phyloP scores from a whole-genome alignment of 306 rosid genomes.

The Malus orientalis region DNA sequence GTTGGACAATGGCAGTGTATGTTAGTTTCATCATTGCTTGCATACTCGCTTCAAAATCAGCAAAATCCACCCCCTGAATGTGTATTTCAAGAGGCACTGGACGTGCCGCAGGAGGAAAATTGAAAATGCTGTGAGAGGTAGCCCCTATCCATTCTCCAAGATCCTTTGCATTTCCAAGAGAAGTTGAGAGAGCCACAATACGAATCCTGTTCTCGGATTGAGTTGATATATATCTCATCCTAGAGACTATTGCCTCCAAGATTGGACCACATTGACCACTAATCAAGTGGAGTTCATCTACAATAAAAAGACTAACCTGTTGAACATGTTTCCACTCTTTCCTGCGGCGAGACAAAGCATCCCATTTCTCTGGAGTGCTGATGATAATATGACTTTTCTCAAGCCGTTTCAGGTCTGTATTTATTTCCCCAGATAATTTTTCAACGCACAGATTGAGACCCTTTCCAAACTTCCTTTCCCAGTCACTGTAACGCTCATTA shows the following conservation, averaged over 20 bases:
- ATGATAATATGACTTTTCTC: conserved; percentile 80
- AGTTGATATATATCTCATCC: conserved; percentile 87
- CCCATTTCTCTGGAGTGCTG: conserved; percentile 96
- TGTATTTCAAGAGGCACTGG: conserved; percentile 91
- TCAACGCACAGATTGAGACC: conserved; percentile 63
- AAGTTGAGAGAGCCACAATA: conserved; percentile 82
- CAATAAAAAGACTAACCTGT: conserved; percentile 77
- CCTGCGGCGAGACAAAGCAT: conserved; percentile 91
- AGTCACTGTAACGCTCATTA: conserved; percentile 69
- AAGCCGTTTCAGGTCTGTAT: conserved; percentile 65
- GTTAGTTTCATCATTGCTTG: conserved; percentile 91
- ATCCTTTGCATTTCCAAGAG: conserved; percentile 93
- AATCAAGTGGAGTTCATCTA: conserved; percentile 87
- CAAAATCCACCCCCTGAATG: conserved; percentile 76
- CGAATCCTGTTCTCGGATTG: conserved; percentile 81
- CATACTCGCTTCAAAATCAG: conserved; percentile 91
- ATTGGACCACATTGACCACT: conserved; percentile 85
- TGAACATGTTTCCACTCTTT: conserved; percentile 74
- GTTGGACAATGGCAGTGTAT: conserved; percentile 75
- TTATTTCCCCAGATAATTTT: conserved; percentile 74
- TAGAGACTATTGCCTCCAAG: conserved; percentile 77
- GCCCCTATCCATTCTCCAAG: conserved; percentile 97
- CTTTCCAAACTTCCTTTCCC: conserved; percentile 73
- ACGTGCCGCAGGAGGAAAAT: conserved; percentile 82
- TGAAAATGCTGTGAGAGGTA: conserved; percentile 83